Base-by-base conservation (phyloP, 2,329 filamentous ascomycete species). In the Alternaria angustiovoidea region DNA sequence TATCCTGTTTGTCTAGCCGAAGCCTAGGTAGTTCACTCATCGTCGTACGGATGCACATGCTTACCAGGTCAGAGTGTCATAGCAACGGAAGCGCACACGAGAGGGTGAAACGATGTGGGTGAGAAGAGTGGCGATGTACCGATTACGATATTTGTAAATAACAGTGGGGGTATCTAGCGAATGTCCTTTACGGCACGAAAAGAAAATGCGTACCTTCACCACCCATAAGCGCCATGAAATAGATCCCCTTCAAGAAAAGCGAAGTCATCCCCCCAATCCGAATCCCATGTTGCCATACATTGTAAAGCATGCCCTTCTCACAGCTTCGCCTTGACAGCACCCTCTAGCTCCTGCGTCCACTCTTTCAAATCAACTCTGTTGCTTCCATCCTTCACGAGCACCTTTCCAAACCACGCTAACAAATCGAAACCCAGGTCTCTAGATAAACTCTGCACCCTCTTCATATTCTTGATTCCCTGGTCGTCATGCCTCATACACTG, bases 401-500 rank as follows among this genome's bases (percentile, higher is more conserved):
- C 81, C 59, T 69, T 69, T 4, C 69, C 74, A 58, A 81, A 76
- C 71, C 80, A 81, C 57, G 70, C 69, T 30, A 74, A 57, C 5
- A 77, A 56, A 61, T 75, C 69, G 14, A 66, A 65, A 1, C 74
- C 68, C 8, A 76, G 32, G 2, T 42, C 62, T 51, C 44, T 58
- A 20, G 57, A 57, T 53, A 80, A 71, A 11, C 66, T 72, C 61
- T 59, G 78, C 69, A 76, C 62, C 58, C 57, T 72, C 71, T 53
- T 55, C 56, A 71, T 38, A 57, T 71, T 78, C 54, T 67, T 58
- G 6, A 69, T 62, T 2, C 73, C 74, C 9, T 69, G 66, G 42
- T 81, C 79, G 48, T 78, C 78, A 34, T 75, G 73, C 4, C 60
- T 64, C 6, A 79, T 71, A 54, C 77, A 82, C 20, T 71, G 72